These are phyloP conservation scores for Ilyonectria mors-panacis DNA, from an alignment of 2,329 filamentous ascomycete genomes.

Conservation along the genomic window DNA sequence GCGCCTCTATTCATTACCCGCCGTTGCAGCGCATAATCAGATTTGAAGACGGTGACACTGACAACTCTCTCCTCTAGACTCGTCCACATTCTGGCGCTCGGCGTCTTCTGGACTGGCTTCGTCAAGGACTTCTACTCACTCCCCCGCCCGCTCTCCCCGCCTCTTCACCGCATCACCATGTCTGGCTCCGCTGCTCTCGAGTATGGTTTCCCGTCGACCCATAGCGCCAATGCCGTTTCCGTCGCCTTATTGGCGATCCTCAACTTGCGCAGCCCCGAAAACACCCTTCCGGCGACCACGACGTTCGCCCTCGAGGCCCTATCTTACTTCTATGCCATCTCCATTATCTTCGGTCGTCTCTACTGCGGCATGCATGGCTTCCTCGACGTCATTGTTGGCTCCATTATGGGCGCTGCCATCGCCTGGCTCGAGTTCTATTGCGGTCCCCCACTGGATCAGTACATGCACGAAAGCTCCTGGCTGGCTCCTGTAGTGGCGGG, in stretches of 20 bases:
- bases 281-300: slow-evolving; percentile 70
- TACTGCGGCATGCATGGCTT: slow-evolving; percentile 99
- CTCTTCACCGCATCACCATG: slow-evolving; percentile 95
- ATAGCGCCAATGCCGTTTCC: slow-evolving; percentile 96
- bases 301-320: slow-evolving; percentile 76
- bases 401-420: slow-evolving; percentile 79
- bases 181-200: slow-evolving; percentile 95
- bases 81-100: slow-evolving; percentile 82
- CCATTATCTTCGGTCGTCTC: slow-evolving; percentile 90
- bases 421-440: slow-evolving; percentile 73
- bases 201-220: slow-evolving; percentile 97
- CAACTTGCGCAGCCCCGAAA: slow-evolving; percentile 76
- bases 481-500: slow-evolving; percentile 75
- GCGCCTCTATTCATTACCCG: slow-evolving; percentile 2
- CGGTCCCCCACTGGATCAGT: slow-evolving; percentile 76
- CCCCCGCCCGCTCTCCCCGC: slow-evolving; percentile 91
- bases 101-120: slow-evolving; percentile 92
- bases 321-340: slow-evolving; percentile 88
- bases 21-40: slow-evolving; percentile 2
- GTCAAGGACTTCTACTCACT: slow-evolving; percentile 95
- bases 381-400: slow-evolving; percentile 88
- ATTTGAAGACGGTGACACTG: slow-evolving; percentile 31
- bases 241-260: slow-evolving; percentile 89
- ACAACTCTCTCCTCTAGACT: slow-evolving; percentile 59
- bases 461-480: slow-evolving; percentile 76